Percentiles rank a stretch among this genome's conserved stretches.
These are phyloP conservation scores for Eucalyptus regnans DNA, from an alignment of 345 rosid species.

Conservation along the genomic window DNA sequence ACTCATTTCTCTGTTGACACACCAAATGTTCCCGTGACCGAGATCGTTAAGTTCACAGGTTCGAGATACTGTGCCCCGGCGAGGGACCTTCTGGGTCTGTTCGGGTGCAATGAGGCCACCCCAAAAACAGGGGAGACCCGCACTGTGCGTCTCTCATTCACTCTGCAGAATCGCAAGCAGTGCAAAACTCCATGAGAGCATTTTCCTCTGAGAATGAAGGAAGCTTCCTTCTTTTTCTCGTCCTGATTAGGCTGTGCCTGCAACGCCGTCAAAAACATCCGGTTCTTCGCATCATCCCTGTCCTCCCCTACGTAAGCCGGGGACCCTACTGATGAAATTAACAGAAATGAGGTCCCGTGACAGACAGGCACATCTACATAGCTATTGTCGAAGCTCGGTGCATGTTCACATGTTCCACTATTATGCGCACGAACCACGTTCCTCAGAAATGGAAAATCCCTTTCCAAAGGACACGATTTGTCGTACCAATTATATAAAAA, in stretches of 20 bases:
- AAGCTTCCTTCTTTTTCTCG: neutral
- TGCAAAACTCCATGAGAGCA: neutral
- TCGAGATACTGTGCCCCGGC: neutral
- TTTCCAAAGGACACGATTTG: neutral
- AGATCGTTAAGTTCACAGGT: neutral
- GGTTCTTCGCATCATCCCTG: neutral
- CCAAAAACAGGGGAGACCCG: neutral
- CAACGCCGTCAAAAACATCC: neutral
- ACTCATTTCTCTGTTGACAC: neutral
- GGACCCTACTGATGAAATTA: neutral
- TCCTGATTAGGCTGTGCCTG: neutral
- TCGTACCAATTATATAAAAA: neutral
- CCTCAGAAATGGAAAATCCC: neutral
- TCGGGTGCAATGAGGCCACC: neutral
- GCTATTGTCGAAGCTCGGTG: neutral
- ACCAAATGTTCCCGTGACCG: neutral
- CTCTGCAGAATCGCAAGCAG: neutral
- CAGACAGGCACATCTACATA: neutral
- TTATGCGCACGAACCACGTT: neutral
- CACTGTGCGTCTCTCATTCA: neutral
- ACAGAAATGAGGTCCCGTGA: neutral
- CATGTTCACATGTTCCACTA: neutral
- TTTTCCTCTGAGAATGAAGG: neutral
- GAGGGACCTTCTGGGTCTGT: neutral
- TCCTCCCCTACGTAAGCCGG: neutral